Evolutionary conservation across 2,329 filamentous ascomycete genomes (phyloP).

Genomic region (Aspergillus tubingensis): DNA sequence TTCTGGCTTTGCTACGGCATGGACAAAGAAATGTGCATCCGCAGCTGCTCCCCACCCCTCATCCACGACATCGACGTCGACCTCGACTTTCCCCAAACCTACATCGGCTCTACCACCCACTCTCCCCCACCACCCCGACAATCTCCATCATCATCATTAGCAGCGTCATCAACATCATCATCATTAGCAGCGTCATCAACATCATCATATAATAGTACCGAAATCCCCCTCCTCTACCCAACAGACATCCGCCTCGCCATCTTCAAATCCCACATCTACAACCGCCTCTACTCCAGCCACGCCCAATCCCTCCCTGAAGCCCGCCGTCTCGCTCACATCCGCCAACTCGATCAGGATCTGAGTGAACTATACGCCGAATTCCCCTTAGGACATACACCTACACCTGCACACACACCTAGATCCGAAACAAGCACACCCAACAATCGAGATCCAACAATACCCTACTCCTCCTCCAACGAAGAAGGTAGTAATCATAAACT

Average conservation of each 20-base stretch:
- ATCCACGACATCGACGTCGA: conserved; percentile 28
- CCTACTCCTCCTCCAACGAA: no score
- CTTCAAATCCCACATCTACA: conserved; percentile 27
- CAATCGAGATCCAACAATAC: no score
- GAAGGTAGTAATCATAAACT: background rate
- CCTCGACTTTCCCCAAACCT: conserved; percentile 24
- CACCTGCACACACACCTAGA: no score
- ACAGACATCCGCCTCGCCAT: conserved; percentile 27
- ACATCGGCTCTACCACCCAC: conserved; percentile 10
- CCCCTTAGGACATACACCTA: conserved; percentile 8
- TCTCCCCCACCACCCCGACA: background rate
- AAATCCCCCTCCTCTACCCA: conserved; percentile 24
- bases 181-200: conserved; percentile 14
- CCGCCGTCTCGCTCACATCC: conserved; percentile 24
- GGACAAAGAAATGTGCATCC: conserved; percentile 29
- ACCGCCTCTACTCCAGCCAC: conserved; percentile 23
- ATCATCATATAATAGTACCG: conserved; percentile 14
- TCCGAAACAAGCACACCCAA: no score
- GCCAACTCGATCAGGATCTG: conserved; percentile 29
- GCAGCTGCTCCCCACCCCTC: conserved; percentile 23
- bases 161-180: conserved; percentile 8
- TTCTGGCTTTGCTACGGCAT: conserved; percentile 30
- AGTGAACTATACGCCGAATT: conserved; percentile 22
- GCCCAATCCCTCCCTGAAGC: conserved; percentile 18
- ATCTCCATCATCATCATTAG: conserved; percentile 3